phyloP scores from a whole-genome alignment of 495 filamentous ascomycete genomes.

The Annulohypoxylon bovei region DNA sequence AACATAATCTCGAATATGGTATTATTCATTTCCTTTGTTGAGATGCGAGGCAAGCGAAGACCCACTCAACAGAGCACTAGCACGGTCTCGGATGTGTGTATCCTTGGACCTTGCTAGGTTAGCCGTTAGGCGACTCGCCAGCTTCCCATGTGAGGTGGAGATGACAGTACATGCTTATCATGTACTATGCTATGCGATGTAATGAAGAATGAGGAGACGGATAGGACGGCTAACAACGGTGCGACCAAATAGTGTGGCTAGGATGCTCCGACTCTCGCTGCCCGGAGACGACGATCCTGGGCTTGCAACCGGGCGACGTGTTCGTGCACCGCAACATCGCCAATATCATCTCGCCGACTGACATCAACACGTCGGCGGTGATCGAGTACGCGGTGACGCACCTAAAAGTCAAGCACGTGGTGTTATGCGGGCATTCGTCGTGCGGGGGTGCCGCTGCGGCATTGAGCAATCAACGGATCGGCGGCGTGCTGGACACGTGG shows the following conservation, averaged over 20 bases:
- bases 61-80: slow-evolving; percentile 42
- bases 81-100: slow-evolving; percentile 5
- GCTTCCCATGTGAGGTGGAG: background rate
- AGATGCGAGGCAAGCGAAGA: slow-evolving; percentile 32
- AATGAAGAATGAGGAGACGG: slow-evolving; percentile 5
- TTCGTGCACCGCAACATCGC: slow-evolving; percentile 97
- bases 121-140: background rate
- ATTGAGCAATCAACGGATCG: slow-evolving; percentile 72
- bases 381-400: slow-evolving; percentile 82
- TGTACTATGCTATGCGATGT: background rate
- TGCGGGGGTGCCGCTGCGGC: slow-evolving; percentile 83
- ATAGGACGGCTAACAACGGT: slow-evolving; percentile 22
- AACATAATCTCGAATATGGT: background rate
- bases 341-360: slow-evolving; percentile 81
- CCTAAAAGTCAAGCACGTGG: slow-evolving; percentile 82
- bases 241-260: slow-evolving; percentile 72
- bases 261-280: slow-evolving; percentile 91
- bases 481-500: slow-evolving; percentile 84
- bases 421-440: slow-evolving; percentile 83
- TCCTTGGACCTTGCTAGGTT: background rate
- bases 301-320: slow-evolving; percentile 84
- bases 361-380: slow-evolving; percentile 79
- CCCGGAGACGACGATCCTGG: slow-evolving; percentile 85
- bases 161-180: background rate
- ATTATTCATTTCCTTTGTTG: slow-evolving; percentile 27